Evolutionary conservation across 306 rosid species (phyloP), one percentile per base, ranked within the genome.

Genomic region (Gillenia trifoliata): DNA sequence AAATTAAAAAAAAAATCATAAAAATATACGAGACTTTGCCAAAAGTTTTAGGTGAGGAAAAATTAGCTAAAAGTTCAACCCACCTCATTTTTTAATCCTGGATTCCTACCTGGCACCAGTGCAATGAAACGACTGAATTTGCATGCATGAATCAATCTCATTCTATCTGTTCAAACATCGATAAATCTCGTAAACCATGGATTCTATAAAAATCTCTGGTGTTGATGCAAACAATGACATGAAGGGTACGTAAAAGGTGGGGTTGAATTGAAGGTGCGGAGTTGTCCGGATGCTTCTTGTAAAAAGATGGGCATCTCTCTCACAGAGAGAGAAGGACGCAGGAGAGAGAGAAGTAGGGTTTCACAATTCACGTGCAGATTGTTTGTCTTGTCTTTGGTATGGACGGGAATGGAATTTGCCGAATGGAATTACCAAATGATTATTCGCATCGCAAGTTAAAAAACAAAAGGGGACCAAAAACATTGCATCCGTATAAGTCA

Each of bases 331-430:
- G 45, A 45, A 13, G 19, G 50, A 45, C 50, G 6, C 19, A 45
- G 17, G 49, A 12, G 15, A 13, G 15, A 13, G 19, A 63, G 1
- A 19, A 31, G 67, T 63, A 63, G 30, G 25, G n/a, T 33, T 20
- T 45, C 20, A 45, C 52, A 45, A 16, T 45, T 45, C 52, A 45
- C 26, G 9, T 64, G 45, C 68, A 33, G 66, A 15, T 19, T 59
- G 22, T 29, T 41, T 72, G 70, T 72, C 77, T 13, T 55, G 54
- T 72, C 8, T 11, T 11, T 65, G 72, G 55, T 5, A 43, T 22
- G 62, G 82, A 31, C 11, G 38, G 28, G 67, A 29, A 63, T 66
- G 19, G 49, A 8, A 56, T 63, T 63, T 61, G 83, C n/a, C n/a
- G 2, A 45, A 45, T 12, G 19, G 12, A 45, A 15, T 45, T 16